These are phyloP conservation scores for Hysterium pulicare DNA, from an alignment of 2,329 filamentous ascomycete species.

Conservation along the genomic window DNA sequence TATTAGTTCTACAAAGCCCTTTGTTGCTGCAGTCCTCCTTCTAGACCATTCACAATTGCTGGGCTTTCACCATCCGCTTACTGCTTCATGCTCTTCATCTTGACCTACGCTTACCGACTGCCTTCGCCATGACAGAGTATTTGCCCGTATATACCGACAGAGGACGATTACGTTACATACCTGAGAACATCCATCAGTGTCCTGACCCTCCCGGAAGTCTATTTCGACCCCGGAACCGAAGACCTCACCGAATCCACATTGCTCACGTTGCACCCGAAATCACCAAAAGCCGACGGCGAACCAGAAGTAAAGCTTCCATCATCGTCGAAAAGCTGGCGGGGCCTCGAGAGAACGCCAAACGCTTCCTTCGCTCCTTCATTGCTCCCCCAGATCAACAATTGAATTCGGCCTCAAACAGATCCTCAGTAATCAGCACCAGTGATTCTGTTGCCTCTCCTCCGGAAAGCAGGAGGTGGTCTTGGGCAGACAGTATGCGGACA, in stretches of 20 bases:
- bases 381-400: conserved; percentile 27
- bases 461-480: conserved; percentile 23
- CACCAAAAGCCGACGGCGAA: conserved; percentile 22
- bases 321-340: conserved; percentile 49
- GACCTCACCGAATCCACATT: conserved; percentile 57
- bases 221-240: conserved; percentile 51
- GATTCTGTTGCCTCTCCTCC: conserved; percentile 25
- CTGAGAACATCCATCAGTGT: conserved; percentile 31
- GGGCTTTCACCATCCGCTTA: conserved; percentile 8
- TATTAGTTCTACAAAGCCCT: conserved; percentile 26
- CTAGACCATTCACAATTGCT: conserved; percentile 22
- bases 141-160: conserved; percentile 36
- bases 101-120: conserved; percentile 25
- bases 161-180: conserved; percentile 37
- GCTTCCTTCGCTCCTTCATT: conserved; percentile 48
- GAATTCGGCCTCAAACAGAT: conserved; percentile 19
- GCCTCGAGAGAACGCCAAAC: conserved; percentile 48
- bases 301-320: conserved; percentile 29
- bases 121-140: conserved; percentile 38
- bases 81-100: conserved; percentile 13
- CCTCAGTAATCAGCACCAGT: conserved; percentile 29
- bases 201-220: conserved; percentile 25
- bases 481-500: conserved; percentile 38
- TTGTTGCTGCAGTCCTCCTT: conserved; percentile 9
- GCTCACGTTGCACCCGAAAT: conserved; percentile 47